phyloP scores from a whole-genome alignment of 2,329 filamentous ascomycete species.

The Diplodia mutila region DNA sequence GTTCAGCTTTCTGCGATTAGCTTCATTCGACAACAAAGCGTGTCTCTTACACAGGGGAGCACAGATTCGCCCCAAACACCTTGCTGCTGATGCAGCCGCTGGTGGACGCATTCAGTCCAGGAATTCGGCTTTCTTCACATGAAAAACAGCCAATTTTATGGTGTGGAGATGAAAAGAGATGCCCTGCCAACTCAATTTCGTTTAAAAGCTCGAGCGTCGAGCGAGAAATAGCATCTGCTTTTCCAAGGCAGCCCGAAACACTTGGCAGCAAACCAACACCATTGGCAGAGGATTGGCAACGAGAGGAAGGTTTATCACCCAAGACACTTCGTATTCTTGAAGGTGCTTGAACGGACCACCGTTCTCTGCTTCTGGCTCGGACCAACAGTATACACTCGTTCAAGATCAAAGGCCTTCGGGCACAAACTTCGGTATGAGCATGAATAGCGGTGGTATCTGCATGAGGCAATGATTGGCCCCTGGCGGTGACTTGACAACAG shows the following conservation, averaged over 20 bases:
- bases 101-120: neutral
- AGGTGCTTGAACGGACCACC: constrained; percentile 1
- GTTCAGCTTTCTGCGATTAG: neutral
- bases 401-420: neutral
- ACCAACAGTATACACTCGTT: neutral
- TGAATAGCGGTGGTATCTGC: neutral
- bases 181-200: neutral
- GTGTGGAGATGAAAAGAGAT: neutral
- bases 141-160: neutral
- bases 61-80: neutral
- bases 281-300: constrained; percentile 1
- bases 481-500: neutral
- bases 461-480: neutral
- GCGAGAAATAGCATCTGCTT: neutral
- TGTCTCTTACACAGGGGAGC: neutral
- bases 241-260: constrained; percentile 1
- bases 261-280: neutral
- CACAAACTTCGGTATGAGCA: neutral
- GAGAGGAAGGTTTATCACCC: neutral
- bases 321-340: neutral
- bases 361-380: neutral
- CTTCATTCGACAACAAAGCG: neutral
- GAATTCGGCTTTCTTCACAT: neutral
- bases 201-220: neutral
- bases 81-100: neutral